phyloP scores from a whole-genome alignment of 1,284 basidiomycete species.

The Fomitopsis palustris region DNA sequence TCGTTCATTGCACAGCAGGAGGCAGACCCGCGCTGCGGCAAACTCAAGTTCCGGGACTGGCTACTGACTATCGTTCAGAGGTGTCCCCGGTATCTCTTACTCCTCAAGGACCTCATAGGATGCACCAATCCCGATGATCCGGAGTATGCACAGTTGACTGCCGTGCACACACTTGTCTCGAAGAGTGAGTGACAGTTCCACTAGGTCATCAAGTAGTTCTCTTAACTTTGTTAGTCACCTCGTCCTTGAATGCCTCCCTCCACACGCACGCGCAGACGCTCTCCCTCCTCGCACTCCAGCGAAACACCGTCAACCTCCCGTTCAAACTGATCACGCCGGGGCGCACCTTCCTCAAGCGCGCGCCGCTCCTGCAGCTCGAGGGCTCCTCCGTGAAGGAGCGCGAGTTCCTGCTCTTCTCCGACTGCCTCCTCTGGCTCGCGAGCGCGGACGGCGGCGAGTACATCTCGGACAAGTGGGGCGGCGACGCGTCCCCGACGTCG shows the following conservation, averaged over 20 bases:
- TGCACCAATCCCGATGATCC: constrained; percentile 61
- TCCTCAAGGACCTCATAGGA: constrained; percentile 74
- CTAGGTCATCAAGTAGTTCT: not conserved
- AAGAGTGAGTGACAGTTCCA: constrained; percentile 49
- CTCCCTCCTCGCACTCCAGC: constrained; percentile 71
- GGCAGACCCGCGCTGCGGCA: constrained; percentile 62
- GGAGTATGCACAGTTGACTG: constrained; percentile 57
- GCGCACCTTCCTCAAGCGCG: constrained; percentile 70
- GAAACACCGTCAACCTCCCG: constrained; percentile 68
- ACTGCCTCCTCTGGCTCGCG: constrained; percentile 78
- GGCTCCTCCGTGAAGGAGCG: constrained; percentile 50
- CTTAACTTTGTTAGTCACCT: constrained; percentile 52
- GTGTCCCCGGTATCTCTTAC: constrained; percentile 79
- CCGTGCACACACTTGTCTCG: constrained; percentile 63
- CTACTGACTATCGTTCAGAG: constrained; percentile 84
- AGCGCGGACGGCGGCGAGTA: constrained; percentile 36
- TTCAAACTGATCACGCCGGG: constrained; percentile 77
- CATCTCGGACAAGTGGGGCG: constrained; percentile 26
- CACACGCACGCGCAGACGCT: constrained; percentile 74
- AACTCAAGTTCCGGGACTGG: constrained; percentile 77
- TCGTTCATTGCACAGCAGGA: constrained; percentile 60
- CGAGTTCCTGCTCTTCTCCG: constrained; percentile 79
- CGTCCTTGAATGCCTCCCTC: constrained; percentile 74
- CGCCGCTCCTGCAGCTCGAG: constrained; percentile 55
- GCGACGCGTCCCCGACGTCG: constrained; percentile 8